phyloP scores from a whole-genome alignment of 2,329 filamentous ascomycete genomes.

The Arachnopeziza araneosa region DNA sequence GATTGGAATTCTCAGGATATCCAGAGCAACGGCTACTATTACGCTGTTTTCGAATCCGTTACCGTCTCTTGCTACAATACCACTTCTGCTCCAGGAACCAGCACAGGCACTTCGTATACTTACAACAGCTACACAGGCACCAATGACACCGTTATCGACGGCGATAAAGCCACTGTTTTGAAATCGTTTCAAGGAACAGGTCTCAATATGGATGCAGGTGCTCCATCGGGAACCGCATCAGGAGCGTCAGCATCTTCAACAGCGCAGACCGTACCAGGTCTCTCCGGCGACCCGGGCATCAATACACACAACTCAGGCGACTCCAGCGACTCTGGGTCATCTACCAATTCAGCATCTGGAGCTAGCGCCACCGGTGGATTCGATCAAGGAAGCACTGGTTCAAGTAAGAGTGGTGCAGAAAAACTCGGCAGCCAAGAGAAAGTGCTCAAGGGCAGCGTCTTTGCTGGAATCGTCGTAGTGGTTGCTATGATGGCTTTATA shows the following conservation, averaged over 20 bases:
- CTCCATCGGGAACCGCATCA: constrained; percentile 30
- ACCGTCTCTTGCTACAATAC: constrained; percentile 80
- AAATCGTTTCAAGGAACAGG: constrained; percentile 79
- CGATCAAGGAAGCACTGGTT: constrained; percentile 23
- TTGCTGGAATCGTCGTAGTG: constrained; percentile 28
- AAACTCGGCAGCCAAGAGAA: constrained; percentile 22
- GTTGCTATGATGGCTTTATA: constrained; percentile 30
- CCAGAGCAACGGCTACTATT: constrained; percentile 81
- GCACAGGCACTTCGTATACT: constrained; percentile 66
- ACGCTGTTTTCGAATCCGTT: constrained; percentile 70
- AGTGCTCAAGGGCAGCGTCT: constrained; percentile 26
- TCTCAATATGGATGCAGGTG: constrained; percentile 57
- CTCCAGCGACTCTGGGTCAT: background rate
- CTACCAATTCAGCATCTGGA: background rate
- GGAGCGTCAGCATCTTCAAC: constrained; percentile 26
- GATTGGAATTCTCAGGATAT: constrained; percentile 54
- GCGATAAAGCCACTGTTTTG: constrained; percentile 68
- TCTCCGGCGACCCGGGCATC: constrained; percentile 40
- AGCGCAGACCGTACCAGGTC: constrained; percentile 46
- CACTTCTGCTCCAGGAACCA: constrained; percentile 55
- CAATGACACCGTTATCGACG: constrained; percentile 73
- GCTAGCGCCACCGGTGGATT: constrained; percentile 23
- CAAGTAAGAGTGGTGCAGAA: constrained; percentile 22
- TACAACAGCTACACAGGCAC: constrained; percentile 61
- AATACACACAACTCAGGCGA: constrained; percentile 2